Percentiles rank a stretch among this genome's conserved stretches.
These are phyloP conservation scores for Tylopilus balloui DNA, from an alignment of 768 basidiomycete species.

Conservation along the genomic window DNA sequence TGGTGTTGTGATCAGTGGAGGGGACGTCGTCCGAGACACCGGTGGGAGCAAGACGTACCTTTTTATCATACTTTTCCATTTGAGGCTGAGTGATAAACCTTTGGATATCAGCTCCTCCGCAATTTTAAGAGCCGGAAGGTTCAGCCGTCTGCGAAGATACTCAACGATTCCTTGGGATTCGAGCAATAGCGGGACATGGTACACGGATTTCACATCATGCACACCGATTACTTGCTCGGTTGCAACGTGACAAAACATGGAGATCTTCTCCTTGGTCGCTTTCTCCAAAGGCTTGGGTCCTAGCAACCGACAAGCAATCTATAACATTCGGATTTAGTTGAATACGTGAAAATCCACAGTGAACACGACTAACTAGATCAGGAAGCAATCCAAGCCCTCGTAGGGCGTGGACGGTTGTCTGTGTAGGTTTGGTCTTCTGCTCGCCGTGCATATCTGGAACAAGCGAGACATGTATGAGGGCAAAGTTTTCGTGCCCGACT, in stretches of 20 bases:
- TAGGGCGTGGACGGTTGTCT: constrained; percentile 92
- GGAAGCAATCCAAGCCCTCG: constrained; percentile 90
- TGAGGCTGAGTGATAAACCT: constrained; percentile 60
- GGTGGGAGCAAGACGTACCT: constrained; percentile 45
- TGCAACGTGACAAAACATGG: constrained; percentile 98
- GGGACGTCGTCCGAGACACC: neutral
- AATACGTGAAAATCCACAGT: neutral
- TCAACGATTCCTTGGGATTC: constrained; percentile 88
- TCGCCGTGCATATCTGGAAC: constrained; percentile 99
- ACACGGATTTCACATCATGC: constrained; percentile 94
- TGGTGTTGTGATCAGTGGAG: constrained; percentile 29
- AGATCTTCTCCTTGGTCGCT: constrained; percentile 91
- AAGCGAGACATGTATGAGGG: constrained; percentile 92
- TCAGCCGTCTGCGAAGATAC: constrained; percentile 79
- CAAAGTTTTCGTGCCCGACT: constrained; percentile 94
- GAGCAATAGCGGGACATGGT: constrained; percentile 92
- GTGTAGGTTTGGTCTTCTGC: constrained; percentile 98
- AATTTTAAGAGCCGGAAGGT: constrained; percentile 56
- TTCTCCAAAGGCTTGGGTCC: constrained; percentile 76
- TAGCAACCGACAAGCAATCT: constrained; percentile 92
- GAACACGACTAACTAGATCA: constrained; percentile 63
- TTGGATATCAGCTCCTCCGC: constrained; percentile 51
- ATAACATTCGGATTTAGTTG: neutral
- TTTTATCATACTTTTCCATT: constrained; percentile 82
- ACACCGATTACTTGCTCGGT: constrained; percentile 89